Evolutionary conservation across 164 flowering plant genomes (phyloP), one percentile per base, ranked within the genome.

Genomic region (Macadamia tetraphylla): DNA sequence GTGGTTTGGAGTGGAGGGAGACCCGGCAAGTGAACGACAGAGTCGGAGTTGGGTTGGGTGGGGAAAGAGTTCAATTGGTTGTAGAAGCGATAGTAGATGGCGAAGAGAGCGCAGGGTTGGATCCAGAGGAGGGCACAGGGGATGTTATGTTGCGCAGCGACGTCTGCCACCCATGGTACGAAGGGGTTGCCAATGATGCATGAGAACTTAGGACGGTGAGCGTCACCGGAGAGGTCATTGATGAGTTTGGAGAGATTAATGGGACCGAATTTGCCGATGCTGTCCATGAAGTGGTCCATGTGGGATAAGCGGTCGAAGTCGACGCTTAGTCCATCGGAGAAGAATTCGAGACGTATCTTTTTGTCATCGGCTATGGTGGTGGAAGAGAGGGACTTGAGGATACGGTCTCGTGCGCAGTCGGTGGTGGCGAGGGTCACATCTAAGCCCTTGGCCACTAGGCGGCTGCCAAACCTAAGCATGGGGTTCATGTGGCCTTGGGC

Each of bases 51-150:
- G 6, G 23, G 32, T 12, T 1, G n/a, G 11, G 74, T 69, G 2
- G 78, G 78, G 60, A 81, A 81, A 9, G 17, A 14, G 68, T 69
- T 62, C 1, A 64, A 46, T 3, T 65, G 48, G 60, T 81, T 78
- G 66, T 63, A 75, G 58, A 65, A 81, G n/a, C 68, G 68, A 55
- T 76, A 74, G 60, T 81, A 81, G 18, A 78, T 74, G 29, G 74
- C 57, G 43, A 32, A 81, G 44, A 78, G 64, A 0, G 78, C 51
- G 53, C 70, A 76, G 1, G 84, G 78, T 49, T 81, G 84, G 30
- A 78, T 78, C 84, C 81, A 81, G 14, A 76, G 75, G 68, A 78
- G 17, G 49, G 84, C 76, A 35, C 74, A 76, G 1, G 81, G 84
- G 62, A 81, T 67, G 6, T 49, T 48, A 15, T 56, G 80, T 29